Conservation (phyloP, 164 flowering plant species). For the Nelumbo lutea region DNA sequence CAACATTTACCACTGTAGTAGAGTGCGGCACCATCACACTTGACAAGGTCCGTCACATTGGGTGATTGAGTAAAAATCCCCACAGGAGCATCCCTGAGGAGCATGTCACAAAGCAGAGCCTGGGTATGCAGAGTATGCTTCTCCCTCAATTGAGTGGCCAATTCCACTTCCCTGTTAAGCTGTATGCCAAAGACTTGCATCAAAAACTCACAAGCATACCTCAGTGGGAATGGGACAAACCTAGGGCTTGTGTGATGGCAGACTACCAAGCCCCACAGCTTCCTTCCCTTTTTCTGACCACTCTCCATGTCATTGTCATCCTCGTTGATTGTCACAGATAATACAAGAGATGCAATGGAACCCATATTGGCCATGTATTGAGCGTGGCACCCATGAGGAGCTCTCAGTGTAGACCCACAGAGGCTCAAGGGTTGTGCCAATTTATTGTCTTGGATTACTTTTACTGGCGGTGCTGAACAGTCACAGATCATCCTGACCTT, state of each 20-base stretch:
- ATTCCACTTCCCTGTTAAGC: conserved; percentile 62
- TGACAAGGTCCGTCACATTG: conserved; percentile 71
- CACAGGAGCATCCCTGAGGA: conserved; percentile 61
- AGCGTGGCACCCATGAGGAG: not conserved
- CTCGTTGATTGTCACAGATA: conserved; percentile 64
- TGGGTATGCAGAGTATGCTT: conserved; percentile 63
- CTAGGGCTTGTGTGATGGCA: conserved; percentile 74
- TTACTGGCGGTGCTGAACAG: not conserved
- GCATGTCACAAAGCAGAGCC: conserved; percentile 76
- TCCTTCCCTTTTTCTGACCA: conserved; percentile 37
- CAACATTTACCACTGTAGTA: conserved; percentile 43
- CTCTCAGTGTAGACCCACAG: not conserved
- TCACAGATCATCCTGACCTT: conserved; percentile 1
- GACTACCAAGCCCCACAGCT: conserved; percentile 77
- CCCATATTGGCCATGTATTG: conserved; percentile 26
- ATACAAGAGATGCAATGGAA: conserved; percentile 71
- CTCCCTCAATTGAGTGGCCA: conserved; percentile 60
- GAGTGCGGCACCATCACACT: conserved; percentile 80
- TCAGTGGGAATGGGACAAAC: conserved; percentile 61
- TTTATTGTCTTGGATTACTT: not conserved
- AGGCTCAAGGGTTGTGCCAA: not conserved
- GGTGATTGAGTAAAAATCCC: conserved; percentile 70
- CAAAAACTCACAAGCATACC: conserved; percentile 81
- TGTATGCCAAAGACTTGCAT: conserved; percentile 67
- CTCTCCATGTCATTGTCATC: conserved; percentile 37